Percentiles rank a stretch among this genome's conserved stretches.
phyloP scores from a whole-genome alignment of 2,329 filamentous ascomycete species.

The Pleomassaria siparia region DNA sequence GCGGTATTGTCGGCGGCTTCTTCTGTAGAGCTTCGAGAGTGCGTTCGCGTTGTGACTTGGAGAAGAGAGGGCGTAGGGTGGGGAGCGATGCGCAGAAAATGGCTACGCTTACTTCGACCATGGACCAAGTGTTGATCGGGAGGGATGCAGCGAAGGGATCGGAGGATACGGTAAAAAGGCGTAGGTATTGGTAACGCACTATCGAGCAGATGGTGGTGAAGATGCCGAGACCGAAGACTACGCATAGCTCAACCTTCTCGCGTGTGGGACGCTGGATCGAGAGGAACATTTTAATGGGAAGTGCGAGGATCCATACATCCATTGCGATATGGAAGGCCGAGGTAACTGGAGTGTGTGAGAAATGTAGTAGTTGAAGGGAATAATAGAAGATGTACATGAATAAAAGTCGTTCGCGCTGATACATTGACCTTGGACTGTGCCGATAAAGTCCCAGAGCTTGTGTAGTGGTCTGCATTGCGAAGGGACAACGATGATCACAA shows the following conservation, averaged over 20 bases:
- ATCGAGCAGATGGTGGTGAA: slow-evolving; percentile 86
- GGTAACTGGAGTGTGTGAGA: slow-evolving; percentile 17
- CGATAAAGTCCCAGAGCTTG: slow-evolving; percentile 33
- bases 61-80: slow-evolving; percentile 73
- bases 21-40: slow-evolving; percentile 16
- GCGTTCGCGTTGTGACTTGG: slow-evolving; percentile 18
- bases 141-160: slow-evolving; percentile 70
- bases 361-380: neutral
- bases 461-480: slow-evolving; percentile 32
- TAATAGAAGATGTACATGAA: slow-evolving; percentile 18
- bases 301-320: slow-evolving; percentile 78
- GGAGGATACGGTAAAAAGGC: slow-evolving; percentile 39
- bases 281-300: slow-evolving; percentile 83
- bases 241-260: slow-evolving; percentile 80
- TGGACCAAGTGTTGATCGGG: slow-evolving; percentile 85
- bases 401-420: slow-evolving; percentile 33
- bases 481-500: slow-evolving; percentile 25
- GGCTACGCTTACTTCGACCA: slow-evolving; percentile 86
- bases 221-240: slow-evolving; percentile 80
- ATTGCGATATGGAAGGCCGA: slow-evolving; percentile 85
- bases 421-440: slow-evolving; percentile 26
- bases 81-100: slow-evolving; percentile 87
- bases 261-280: slow-evolving; percentile 76
- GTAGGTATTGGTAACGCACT: slow-evolving; percentile 53
- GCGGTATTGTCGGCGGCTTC: slow-evolving; percentile 8